These are phyloP conservation scores for Pestalotiopsis fici DNA, from an alignment of 2,329 filamentous ascomycete species.

Conservation along the genomic window DNA sequence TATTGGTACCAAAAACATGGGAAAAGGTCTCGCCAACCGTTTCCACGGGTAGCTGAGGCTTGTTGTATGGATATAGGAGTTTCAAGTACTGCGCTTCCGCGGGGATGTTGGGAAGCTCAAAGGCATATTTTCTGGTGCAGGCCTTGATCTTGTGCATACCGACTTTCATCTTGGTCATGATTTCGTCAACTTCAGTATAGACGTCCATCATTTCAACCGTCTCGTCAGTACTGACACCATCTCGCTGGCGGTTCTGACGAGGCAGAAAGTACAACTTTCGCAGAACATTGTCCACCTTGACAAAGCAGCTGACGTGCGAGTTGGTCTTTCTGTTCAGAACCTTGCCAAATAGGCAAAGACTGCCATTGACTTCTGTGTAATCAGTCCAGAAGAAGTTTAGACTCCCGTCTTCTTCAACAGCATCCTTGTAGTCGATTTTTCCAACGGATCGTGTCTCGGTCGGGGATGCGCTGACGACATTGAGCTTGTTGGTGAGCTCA, in stretches of 20 bases:
- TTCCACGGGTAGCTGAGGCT: slow-evolving; percentile 71
- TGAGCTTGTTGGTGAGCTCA: slow-evolving; percentile 80
- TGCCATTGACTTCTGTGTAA: slow-evolving; percentile 90
- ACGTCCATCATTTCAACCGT: slow-evolving; percentile 86
- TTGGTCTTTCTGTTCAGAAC: slow-evolving; percentile 85
- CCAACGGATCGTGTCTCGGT: slow-evolving; percentile 66
- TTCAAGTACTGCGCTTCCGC: slow-evolving; percentile 92
- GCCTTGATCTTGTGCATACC: slow-evolving; percentile 92
- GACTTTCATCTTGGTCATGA: slow-evolving; percentile 88
- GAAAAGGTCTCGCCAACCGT: slow-evolving; percentile 86
- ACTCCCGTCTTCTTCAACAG: slow-evolving; percentile 91
- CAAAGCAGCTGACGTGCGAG: slow-evolving; percentile 84
- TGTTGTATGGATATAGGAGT: slow-evolving; percentile 92
- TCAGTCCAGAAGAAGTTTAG: slow-evolving; percentile 97
- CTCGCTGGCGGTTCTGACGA: slow-evolving; percentile 58
- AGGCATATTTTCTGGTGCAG: slow-evolving; percentile 89
- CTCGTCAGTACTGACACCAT: slow-evolving; percentile 71
- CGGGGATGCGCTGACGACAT: slow-evolving; percentile 76
- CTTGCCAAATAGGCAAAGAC: slow-evolving; percentile 92
- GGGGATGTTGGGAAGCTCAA: slow-evolving; percentile 84
- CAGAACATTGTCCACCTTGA: slow-evolving; percentile 93
- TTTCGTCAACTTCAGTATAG: slow-evolving; percentile 81
- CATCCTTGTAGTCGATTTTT: slow-evolving; percentile 81
- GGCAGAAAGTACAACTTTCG: slow-evolving; percentile 93
- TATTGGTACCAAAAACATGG: slow-evolving; percentile 90